Percentiles rank a stretch among this genome's conserved stretches.
Evolutionary conservation across 1,284 basidiomycete species (phyloP).

Genomic region (Phellopilus nigrolimitatus): DNA sequence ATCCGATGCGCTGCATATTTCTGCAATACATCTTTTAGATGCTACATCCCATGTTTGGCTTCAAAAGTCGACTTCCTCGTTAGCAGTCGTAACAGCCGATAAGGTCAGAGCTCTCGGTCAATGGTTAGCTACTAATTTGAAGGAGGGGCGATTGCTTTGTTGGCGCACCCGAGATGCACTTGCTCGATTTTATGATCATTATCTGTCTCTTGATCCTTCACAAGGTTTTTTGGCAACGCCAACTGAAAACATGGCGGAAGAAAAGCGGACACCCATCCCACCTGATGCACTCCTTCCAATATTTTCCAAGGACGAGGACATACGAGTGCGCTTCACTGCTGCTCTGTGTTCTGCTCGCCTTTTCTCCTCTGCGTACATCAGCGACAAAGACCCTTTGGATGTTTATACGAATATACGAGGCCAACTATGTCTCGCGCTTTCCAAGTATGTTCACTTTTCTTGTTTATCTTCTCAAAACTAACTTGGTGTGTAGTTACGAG

Average conservation of each 20-base stretch:
- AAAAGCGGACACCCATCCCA: slow-evolving; percentile 37
- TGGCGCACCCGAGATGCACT: slow-evolving; percentile 71
- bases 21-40: slow-evolving; percentile 60
- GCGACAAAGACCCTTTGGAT: slow-evolving; percentile 28
- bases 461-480: slow-evolving; percentile 17
- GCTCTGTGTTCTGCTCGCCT: slow-evolving; percentile 60
- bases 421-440: slow-evolving; percentile 38
- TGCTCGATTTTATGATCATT: slow-evolving; percentile 61
- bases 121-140: slow-evolving; percentile 47
- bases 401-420: slow-evolving; percentile 45
- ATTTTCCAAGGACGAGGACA: slow-evolving; percentile 67
- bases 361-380: slow-evolving; percentile 40
- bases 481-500: slow-evolving; percentile 52
- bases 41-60: slow-evolving; percentile 67
- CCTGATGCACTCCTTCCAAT: slow-evolving; percentile 45
- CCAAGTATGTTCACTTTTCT: slow-evolving; percentile 38
- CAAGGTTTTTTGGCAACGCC: slow-evolving; percentile 44
- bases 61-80: slow-evolving; percentile 30
- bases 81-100: slow-evolving; percentile 35
- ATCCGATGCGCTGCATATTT: slow-evolving; percentile 49
- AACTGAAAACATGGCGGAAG: slow-evolving; percentile 21
- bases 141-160: slow-evolving; percentile 42
- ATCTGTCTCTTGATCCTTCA: slow-evolving; percentile 56
- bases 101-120: slow-evolving; percentile 45
- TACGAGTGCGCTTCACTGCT: slow-evolving; percentile 80